Evolutionary conservation across 2,329 filamentous ascomycete genomes (phyloP).

Genomic region (Neofusicoccum sp.): DNA sequence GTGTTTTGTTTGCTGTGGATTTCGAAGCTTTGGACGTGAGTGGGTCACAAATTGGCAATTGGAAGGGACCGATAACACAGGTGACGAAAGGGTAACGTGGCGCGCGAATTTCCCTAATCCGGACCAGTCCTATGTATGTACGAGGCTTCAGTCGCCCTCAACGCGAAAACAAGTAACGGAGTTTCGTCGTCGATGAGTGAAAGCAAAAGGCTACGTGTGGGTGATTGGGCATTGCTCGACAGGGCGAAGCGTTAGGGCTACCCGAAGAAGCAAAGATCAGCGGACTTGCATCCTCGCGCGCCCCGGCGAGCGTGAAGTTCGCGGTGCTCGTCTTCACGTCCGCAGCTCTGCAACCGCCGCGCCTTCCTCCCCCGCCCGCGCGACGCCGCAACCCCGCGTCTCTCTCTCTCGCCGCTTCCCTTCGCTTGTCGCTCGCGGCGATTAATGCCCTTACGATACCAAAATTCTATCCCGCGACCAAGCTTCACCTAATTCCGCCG

Average conservation of each 20-base stretch:
- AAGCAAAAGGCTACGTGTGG: not conserved
- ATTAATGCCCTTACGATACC: not conserved
- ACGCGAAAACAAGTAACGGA: too few species aligned
- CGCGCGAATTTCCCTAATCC: too few species aligned
- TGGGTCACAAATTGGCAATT: too few species aligned
- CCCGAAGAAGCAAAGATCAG: not conserved
- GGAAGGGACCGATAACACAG: too few species aligned
- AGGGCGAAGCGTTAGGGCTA: not conserved
- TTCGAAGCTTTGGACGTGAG: too few species aligned
- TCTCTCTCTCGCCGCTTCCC: not conserved
- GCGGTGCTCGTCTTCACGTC: conserved; percentile 53
- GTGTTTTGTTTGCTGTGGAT: not conserved
- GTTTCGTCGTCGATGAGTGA: not conserved
- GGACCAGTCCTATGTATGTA: too few species aligned
- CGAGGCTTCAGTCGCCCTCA: too few species aligned
- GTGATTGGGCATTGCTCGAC: not conserved
- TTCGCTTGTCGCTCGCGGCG: conserved; percentile 8
- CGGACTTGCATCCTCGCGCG: conserved; percentile 35
- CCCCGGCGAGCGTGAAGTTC: conserved; percentile 14
- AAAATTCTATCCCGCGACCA: not conserved
- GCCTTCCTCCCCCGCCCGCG: not conserved
- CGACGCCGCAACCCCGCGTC: not conserved
- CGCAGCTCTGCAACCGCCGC: conserved; percentile 26
- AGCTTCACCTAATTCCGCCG: not conserved
- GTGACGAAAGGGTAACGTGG: too few species aligned